Evolutionary conservation across 1,284 basidiomycete genomes (phyloP).

Genomic region (Fistulinella cinereoalba): DNA sequence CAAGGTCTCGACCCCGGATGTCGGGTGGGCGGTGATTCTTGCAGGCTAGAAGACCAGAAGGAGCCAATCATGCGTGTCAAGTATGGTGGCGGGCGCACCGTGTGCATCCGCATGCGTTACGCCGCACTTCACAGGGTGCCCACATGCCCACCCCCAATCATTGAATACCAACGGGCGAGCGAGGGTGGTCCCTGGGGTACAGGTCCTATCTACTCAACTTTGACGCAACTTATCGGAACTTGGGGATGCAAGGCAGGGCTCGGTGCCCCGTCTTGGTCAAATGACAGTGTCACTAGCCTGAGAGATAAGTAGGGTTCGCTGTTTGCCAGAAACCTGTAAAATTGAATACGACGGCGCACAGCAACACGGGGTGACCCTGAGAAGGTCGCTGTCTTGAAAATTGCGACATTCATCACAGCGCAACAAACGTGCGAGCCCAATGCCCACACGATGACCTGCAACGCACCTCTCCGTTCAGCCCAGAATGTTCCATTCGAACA

Average conservation of each 20-base stretch:
- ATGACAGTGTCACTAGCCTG: no score
- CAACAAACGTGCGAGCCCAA: neutral
- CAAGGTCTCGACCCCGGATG: slow-evolving; percentile 1
- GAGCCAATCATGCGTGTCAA: neutral
- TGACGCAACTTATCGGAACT: neutral
- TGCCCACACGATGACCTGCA: no score
- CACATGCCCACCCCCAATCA: slow-evolving; percentile 13
- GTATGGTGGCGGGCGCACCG: slow-evolving; percentile 1
- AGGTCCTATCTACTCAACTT: neutral
- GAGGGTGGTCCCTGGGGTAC: slow-evolving; percentile 2
- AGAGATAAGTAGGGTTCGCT: no score
- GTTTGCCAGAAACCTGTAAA: neutral
- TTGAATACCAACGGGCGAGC: neutral
- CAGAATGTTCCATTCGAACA: neutral
- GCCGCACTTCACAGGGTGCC: slow-evolving; percentile 2
- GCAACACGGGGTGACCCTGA: no score
- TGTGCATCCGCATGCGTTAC: neutral
- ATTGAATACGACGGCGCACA: neutral
- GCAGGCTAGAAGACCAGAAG: neutral
- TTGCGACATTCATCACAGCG: neutral
- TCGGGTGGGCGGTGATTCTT: neutral
- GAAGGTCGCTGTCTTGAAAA: no score
- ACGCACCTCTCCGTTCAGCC: neutral
- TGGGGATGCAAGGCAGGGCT: neutral
- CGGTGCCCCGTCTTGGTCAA: no score